Evolutionary conservation across 768 basidiomycete species (phyloP).

Genomic region (Daedalea quercina): DNA sequence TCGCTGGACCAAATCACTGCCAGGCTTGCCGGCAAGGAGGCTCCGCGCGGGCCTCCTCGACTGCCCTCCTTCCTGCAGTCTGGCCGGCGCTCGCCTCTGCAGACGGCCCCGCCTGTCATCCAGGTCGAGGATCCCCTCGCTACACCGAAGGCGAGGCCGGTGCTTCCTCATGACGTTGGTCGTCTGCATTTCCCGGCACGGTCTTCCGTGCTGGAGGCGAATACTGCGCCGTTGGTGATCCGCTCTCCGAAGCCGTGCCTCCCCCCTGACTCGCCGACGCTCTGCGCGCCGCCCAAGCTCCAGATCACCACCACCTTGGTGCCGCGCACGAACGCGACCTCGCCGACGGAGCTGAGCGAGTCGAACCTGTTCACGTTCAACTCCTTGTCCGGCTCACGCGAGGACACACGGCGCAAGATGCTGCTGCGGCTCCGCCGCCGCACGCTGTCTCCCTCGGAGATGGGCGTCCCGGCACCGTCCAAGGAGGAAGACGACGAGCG

Average conservation of each 20-base stretch:
- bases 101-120: not conserved
- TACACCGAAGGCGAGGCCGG: conserved; percentile 8
- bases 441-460: conserved; percentile 30
- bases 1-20: conserved; percentile 76
- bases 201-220: conserved; percentile 8
- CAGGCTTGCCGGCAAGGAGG: conserved; percentile 30
- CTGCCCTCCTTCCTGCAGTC: conserved; percentile 28
- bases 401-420: conserved; percentile 57
- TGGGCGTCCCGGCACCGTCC: conserved; percentile 13
- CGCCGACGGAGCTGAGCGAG: conserved; percentile 45
- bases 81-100: not conserved
- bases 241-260: conserved; percentile 23
- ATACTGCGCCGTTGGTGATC: conserved; percentile 16
- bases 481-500: conserved; percentile 32
- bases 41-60: conserved; percentile 20
- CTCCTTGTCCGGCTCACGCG: conserved; percentile 31
- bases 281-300: conserved; percentile 34
- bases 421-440: conserved; percentile 56
- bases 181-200: conserved; percentile 23
- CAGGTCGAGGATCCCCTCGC: not conserved
- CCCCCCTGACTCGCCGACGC: conserved; percentile 23
- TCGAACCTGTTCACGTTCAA: conserved; percentile 44
- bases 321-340: conserved; percentile 36
- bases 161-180: conserved; percentile 17
- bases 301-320: conserved; percentile 43